Percentiles rank a stretch among this genome's conserved stretches.
phyloP scores from a whole-genome alignment of 2,329 filamentous ascomycete genomes.

The Myriosclerotinia curreyana region DNA sequence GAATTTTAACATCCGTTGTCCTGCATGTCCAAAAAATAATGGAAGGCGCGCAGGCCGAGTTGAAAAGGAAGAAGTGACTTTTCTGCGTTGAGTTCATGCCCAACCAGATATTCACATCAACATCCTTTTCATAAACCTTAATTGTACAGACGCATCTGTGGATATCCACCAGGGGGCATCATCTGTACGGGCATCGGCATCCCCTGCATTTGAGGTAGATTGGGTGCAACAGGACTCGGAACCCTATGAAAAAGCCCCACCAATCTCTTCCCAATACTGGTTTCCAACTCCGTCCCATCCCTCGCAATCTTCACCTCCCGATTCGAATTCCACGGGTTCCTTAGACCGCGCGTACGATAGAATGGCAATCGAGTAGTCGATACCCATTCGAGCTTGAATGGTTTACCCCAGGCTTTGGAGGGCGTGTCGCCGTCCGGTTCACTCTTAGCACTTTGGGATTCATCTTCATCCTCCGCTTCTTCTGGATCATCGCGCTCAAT shows the following conservation, averaged over 20 bases:
- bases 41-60: neutral
- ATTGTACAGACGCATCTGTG: slow-evolving; percentile 31
- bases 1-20: neutral
- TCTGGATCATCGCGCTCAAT: slow-evolving; percentile 60
- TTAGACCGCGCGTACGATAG: slow-evolving; percentile 78
- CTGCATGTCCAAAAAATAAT: neutral
- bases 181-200: slow-evolving; percentile 22
- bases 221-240: slow-evolving; percentile 34
- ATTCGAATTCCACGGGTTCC: slow-evolving; percentile 94
- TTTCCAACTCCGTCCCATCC: slow-evolving; percentile 91
- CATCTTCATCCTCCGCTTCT: slow-evolving; percentile 45
- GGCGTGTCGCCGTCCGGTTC: slow-evolving; percentile 41
- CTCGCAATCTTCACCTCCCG: slow-evolving; percentile 93
- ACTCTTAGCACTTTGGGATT: slow-evolving; percentile 41
- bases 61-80: neutral
- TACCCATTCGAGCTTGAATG: slow-evolving; percentile 87
- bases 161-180: slow-evolving; percentile 28
- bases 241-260: slow-evolving; percentile 73
- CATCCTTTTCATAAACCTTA: neutral
- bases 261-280: slow-evolving; percentile 71
- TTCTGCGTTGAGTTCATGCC: neutral
- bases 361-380: slow-evolving; percentile 82
- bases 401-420: slow-evolving; percentile 72
- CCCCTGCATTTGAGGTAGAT: slow-evolving; percentile 25
- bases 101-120: neutral